Percentiles rank a stretch among this genome's conserved stretches.
phyloP scores from a whole-genome alignment of 768 basidiomycete genomes.

The Artomyces pyxidatus region DNA sequence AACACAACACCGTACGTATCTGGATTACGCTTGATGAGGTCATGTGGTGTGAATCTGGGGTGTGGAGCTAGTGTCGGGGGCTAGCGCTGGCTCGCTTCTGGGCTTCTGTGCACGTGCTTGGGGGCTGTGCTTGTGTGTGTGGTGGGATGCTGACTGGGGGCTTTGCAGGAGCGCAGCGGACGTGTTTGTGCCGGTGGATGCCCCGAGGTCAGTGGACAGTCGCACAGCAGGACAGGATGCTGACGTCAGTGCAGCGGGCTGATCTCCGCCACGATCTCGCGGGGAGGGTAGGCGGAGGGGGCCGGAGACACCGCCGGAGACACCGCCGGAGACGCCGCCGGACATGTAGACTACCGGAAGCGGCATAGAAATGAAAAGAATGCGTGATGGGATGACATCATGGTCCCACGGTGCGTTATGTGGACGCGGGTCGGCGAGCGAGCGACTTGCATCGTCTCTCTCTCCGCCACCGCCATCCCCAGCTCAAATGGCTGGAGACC shows the following conservation, averaged over 20 bases:
- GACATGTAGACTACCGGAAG: neutral
- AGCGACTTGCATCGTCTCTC: neutral
- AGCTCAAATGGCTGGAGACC: constrained; percentile 61
- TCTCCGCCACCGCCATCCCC: neutral
- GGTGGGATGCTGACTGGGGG: neutral
- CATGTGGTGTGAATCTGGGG: too few relatives aligned
- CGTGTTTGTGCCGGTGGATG: constrained; percentile 79
- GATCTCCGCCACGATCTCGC: constrained; percentile 17
- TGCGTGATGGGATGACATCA: neutral
- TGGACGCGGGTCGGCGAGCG: neutral
- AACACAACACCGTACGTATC: constrained; percentile 55
- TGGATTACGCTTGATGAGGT: constrained; percentile 6
- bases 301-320: too few relatives aligned
- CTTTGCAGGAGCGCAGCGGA: constrained; percentile 40
- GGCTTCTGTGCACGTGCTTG: too few relatives aligned
- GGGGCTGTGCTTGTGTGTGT: too few relatives aligned
- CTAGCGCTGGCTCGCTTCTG: too few relatives aligned
- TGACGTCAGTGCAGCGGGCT: constrained; percentile 18
- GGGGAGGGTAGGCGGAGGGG: constrained; percentile 7
- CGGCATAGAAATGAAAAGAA: neutral
- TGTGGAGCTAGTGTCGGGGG: too few relatives aligned
- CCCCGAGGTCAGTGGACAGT: constrained; percentile 59
- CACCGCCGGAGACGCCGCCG: too few relatives aligned
- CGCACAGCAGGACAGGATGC: neutral
- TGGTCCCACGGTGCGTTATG: neutral